phyloP scores from a whole-genome alignment of 2,329 filamentous ascomycete genomes.

The Aspergillus tamarii region DNA sequence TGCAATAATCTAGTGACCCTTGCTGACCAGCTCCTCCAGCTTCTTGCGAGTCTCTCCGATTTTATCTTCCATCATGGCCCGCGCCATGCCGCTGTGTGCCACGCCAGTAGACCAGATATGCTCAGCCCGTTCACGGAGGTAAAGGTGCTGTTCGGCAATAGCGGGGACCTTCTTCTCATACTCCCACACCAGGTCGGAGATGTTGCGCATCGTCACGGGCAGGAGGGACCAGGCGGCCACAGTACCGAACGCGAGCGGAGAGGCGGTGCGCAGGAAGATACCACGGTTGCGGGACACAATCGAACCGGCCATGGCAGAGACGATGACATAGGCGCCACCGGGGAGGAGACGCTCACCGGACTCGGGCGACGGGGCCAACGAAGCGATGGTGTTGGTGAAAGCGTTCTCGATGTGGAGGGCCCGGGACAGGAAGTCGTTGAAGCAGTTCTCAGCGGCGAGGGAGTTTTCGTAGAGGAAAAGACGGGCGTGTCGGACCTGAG shows the following conservation, averaged over 20 bases:
- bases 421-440: constrained; percentile 80
- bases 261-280: constrained; percentile 74
- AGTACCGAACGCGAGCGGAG: constrained; percentile 79
- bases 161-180: constrained; percentile 90
- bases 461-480: constrained; percentile 79
- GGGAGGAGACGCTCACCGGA: constrained; percentile 88
- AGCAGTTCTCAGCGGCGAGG: constrained; percentile 73
- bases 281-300: constrained; percentile 89
- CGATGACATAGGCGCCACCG: constrained; percentile 86
- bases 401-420: constrained; percentile 84
- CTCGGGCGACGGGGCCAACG: constrained; percentile 81
- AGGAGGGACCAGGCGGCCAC: constrained; percentile 82
- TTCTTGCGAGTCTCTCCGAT: constrained; percentile 74
- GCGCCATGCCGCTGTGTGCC: constrained; percentile 71
- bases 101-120: constrained; percentile 73
- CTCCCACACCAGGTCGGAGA: constrained; percentile 82
- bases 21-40: constrained; percentile 87
- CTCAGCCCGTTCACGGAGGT: constrained; percentile 68
- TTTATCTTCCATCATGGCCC: constrained; percentile 77
- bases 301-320: constrained; percentile 91
- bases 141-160: constrained; percentile 78
- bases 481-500: constrained; percentile 77
- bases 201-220: constrained; percentile 87
- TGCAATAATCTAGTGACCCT: constrained; percentile 68
- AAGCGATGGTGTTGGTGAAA: constrained; percentile 87